Conservation (phyloP, 352 stramenopile genomes). For the Pilasporangium apinafurcum region DNA sequence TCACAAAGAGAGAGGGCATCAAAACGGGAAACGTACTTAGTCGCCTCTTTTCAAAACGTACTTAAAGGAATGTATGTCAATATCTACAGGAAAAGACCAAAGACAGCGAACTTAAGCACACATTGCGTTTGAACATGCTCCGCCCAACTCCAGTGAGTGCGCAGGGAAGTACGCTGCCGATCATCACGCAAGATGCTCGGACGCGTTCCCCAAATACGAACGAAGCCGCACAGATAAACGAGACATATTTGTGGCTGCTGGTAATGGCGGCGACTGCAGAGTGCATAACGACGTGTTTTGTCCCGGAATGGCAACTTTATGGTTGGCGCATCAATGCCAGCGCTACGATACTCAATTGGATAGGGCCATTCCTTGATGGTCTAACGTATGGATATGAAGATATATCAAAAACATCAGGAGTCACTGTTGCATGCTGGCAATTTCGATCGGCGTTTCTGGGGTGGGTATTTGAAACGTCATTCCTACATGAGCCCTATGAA, state of each 20-base stretch:
- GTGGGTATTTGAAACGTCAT: constrained; percentile 16
- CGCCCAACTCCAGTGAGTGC: no score
- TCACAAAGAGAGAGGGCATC: no score
- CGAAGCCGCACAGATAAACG: constrained; percentile 30
- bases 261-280: constrained; percentile 62
- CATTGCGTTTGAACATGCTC: no score
- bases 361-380: constrained; percentile 74
- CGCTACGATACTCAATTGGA: constrained; percentile 63
- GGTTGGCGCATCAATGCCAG: constrained; percentile 48
- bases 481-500: not conserved
- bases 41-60: no score
- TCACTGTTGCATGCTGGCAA: constrained; percentile 42
- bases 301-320: constrained; percentile 37
- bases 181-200: no score
- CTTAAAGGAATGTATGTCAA: no score
- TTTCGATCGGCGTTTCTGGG: constrained; percentile 76
- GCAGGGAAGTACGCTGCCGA: no score
- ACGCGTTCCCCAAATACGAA: no score
- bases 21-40: no score
- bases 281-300: constrained; percentile 76
- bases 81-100: no score
- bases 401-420: constrained; percentile 12
- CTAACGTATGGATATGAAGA: constrained; percentile 57
- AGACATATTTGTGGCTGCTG: constrained; percentile 64
- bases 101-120: no score